Base-by-base conservation (phyloP, 2,329 filamentous ascomycete species). In the Colletotrichum sp. region DNA sequence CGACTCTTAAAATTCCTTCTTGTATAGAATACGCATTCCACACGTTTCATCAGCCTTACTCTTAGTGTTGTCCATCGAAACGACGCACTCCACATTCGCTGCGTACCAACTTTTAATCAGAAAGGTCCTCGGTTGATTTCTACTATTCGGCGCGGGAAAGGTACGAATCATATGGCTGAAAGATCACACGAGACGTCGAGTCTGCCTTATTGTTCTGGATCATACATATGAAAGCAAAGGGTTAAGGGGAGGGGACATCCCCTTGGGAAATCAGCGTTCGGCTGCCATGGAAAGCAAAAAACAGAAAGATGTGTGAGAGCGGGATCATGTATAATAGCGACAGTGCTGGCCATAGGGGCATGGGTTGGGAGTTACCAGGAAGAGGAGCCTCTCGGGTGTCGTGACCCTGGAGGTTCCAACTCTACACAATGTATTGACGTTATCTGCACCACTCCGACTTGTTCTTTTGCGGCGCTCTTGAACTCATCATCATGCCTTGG, bases 331-430 rank as follows among this genome's bases (percentile, higher is more conserved):
- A 75, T 68, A 69, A 75, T 73, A 73, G n/a, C 34, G 39, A 64
- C 30, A 48, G 56, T 34, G 67, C 22, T 64, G 70, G 73, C 64
- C 43, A 69, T 52, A 60, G 32, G 55, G 66, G 48, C 64, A 75
- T 69, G 28, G 64, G 27, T 48, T 69, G 58, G 73, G 73, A 75
- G 73, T 75, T 75, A 48, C 56, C 58, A 25, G 70, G 73, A 68
- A 52, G 39, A 60, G 36, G 30, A 30, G 13, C 10, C 28, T 66
- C 28, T 62, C 30, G 8, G 66, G 27, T 62, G 66, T 28, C 18
- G 25, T 9, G 25, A 25, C 12, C 30, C 32, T 6, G 32, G 52
- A 66, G 43, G 52, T 16, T 36, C 15, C 16, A 69, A 8, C 61
- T 74, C 30, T 10, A 48, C 48, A 52, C 71, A 39, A 52, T 28